These are phyloP conservation scores for Neurospora pannonica DNA, from an alignment of 495 filamentous ascomycete genomes.

Conservation along the genomic window DNA sequence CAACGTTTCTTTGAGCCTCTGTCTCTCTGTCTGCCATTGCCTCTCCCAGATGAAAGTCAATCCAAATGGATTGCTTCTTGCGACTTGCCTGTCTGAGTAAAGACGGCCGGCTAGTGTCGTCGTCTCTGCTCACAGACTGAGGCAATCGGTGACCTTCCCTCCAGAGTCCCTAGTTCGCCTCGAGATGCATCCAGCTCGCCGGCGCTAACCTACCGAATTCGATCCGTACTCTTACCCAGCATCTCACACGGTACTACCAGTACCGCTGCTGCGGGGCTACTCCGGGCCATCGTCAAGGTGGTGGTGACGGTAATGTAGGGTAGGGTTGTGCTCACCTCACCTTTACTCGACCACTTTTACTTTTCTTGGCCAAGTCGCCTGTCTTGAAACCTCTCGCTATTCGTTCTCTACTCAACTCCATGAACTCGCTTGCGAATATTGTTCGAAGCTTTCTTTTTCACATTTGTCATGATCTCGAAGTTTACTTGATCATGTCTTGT, in stretches of 20 bases:
- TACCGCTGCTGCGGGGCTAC: background rate
- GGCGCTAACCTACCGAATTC: background rate
- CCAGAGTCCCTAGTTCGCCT: background rate
- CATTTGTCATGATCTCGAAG: background rate
- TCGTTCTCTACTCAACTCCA: background rate
- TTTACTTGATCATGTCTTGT: background rate
- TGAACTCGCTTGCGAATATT: background rate
- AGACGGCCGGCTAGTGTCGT: background rate
- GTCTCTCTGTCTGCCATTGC: background rate
- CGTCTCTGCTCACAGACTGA: background rate
- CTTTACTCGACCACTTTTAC: background rate
- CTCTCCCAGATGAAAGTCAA: background rate
- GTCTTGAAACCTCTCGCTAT: background rate
- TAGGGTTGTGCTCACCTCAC: background rate
- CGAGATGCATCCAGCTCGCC: background rate
- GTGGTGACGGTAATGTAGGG: background rate
- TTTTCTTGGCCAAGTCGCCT: background rate
- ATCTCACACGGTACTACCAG: background rate
- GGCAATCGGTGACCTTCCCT: background rate
- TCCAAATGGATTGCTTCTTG: background rate
- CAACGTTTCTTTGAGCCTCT: background rate
- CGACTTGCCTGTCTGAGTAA: background rate
- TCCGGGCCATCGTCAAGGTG: background rate
- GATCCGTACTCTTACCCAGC: background rate
- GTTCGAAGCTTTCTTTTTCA: background rate